phyloP scores from a whole-genome alignment of 805 yeast species.

The Komagataella kurtzmanii region DNA sequence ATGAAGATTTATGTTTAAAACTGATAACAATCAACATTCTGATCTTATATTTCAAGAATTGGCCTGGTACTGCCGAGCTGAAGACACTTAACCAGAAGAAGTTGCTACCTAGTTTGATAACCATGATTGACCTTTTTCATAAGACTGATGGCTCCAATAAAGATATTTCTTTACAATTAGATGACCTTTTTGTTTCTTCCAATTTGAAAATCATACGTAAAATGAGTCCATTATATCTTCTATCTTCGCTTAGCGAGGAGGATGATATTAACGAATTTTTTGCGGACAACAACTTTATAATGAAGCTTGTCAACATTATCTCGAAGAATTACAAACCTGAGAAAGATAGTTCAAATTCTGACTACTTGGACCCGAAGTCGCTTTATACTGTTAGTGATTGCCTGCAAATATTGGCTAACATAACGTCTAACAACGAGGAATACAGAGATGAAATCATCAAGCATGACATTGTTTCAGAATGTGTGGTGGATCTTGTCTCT shows the following conservation, averaged over 20 bases:
- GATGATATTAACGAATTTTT: slow-evolving; percentile 20
- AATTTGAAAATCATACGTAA: slow-evolving; percentile 11
- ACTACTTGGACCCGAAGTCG: slow-evolving; percentile 13
- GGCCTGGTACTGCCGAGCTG: slow-evolving; percentile 4
- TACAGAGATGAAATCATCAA: slow-evolving; percentile 20
- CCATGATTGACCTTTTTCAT: slow-evolving; percentile 6
- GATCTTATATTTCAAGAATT: slow-evolving; percentile 11
- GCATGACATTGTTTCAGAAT: slow-evolving; percentile 13
- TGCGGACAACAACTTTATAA: slow-evolving; percentile 18
- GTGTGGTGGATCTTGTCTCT: slow-evolving; percentile 16
- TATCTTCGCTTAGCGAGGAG: slow-evolving; percentile 20
- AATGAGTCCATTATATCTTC: slow-evolving; percentile 19
- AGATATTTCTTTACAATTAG: background rate
- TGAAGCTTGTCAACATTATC: slow-evolving; percentile 17
- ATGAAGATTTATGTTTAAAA: slow-evolving; percentile 11
- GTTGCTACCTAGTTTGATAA: slow-evolving; percentile 11
- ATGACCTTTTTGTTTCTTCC: slow-evolving; percentile 9
- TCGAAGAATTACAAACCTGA: slow-evolving; percentile 11
- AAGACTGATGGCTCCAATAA: background rate
- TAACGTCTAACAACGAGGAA: slow-evolving; percentile 21
- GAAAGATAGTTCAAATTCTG: slow-evolving; percentile 1
- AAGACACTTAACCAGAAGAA: slow-evolving; percentile 10
- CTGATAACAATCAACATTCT: slow-evolving; percentile 15
- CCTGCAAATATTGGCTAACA: slow-evolving; percentile 21
- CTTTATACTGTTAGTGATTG: slow-evolving; percentile 21